A percentile compares a stretch with the other conserved stretches of the same genome.
Conservation (phyloP, 2,329 filamentous ascomycete species). For the Pseudocercospora musae region DNA sequence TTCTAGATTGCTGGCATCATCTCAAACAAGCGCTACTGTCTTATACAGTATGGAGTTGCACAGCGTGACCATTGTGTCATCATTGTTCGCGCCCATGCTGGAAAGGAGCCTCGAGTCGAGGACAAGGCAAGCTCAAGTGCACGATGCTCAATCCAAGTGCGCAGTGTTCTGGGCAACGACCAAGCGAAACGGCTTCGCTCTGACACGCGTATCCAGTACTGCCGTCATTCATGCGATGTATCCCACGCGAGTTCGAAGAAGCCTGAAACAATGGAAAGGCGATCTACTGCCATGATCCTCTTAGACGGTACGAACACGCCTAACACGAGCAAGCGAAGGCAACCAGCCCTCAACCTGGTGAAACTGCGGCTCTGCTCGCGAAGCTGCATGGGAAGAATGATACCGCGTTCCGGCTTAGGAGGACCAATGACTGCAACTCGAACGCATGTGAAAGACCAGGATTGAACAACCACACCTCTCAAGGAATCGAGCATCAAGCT, state of each 20-base stretch:
- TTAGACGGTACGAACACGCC: neutral
- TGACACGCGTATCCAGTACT: neutral
- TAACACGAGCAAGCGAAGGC: neutral
- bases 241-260: neutral
- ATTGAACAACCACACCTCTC: neutral
- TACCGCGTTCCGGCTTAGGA: neutral
- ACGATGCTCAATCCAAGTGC: neutral
- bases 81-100: neutral
- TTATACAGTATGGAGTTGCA: neutral
- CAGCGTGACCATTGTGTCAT: neutral
- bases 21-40: neutral
- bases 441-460: neutral
- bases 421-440: neutral
- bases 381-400: neutral
- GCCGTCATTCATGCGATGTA: neutral
- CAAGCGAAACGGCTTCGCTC: neutral
- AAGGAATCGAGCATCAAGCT: neutral
- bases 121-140: neutral
- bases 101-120: neutral
- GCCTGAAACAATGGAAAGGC: neutral
- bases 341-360: neutral
- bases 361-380: neutral
- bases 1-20: conserved; percentile 56
- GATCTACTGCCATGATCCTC: neutral
- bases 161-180: neutral